Evolutionary conservation across 805 yeast genomes (phyloP).

Genomic region (Candida peoriensis): DNA sequence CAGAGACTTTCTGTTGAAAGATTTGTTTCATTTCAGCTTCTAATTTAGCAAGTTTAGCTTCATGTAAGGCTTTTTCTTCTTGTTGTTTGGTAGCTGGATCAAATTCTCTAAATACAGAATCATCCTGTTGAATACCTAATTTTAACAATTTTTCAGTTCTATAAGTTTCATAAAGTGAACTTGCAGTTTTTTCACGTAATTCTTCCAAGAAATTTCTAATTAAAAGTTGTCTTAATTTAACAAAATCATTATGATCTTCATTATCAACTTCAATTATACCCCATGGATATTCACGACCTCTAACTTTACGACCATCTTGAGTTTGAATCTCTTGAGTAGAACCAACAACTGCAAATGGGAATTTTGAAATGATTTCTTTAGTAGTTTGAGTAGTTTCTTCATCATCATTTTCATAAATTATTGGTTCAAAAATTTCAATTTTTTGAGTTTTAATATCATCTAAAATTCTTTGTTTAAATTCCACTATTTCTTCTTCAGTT

Average conservation of each 20-base stretch:
- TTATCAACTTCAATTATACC: conserved; percentile 94
- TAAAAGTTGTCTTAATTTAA: conserved; percentile 80
- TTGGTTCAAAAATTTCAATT: conserved; percentile 75
- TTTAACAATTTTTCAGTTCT: conserved; percentile 74
- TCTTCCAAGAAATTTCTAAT: conserved; percentile 92
- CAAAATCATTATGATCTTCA: conserved; percentile 89
- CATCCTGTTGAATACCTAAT: conserved; percentile 91
- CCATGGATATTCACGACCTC: conserved; percentile 97
- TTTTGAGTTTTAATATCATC: conserved; percentile 73
- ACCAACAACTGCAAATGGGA: conserved; percentile 95
- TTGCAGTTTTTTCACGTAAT: conserved; percentile 78
- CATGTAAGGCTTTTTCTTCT: conserved; percentile 90
- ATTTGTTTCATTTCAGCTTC: conserved; percentile 96
- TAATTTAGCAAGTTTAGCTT: conserved; percentile 88
- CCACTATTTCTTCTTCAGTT: conserved; percentile 75
- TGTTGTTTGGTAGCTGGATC: conserved; percentile 90
- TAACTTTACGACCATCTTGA: conserved; percentile 70
- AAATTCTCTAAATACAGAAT: conserved; percentile 87
- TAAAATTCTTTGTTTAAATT: conserved; percentile 71
- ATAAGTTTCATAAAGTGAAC: conserved; percentile 78
- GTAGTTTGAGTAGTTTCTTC: conserved; percentile 71
- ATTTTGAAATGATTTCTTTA: conserved; percentile 56
- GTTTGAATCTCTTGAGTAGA: conserved; percentile 68
- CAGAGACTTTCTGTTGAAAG: conserved; percentile 92
- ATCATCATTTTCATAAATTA: conserved; percentile 73